Evolutionary conservation across 2,329 filamentous ascomycete species (phyloP).

Genomic region (Phaeosphaeria sp.): DNA sequence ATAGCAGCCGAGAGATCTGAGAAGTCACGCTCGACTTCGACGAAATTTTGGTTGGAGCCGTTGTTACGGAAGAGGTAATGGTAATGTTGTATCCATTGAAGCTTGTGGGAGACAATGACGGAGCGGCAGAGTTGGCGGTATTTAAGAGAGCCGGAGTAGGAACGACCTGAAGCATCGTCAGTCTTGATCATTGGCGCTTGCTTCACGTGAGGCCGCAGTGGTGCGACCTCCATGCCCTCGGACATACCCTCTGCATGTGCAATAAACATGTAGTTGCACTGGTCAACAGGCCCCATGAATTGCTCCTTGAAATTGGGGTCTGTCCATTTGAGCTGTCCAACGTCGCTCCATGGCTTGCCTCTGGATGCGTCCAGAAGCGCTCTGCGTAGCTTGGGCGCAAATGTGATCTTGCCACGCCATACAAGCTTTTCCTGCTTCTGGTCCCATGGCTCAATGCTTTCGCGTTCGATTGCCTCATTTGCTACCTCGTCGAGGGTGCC

Average conservation of each 20-base stretch:
- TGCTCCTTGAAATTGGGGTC: slow-evolving; percentile 45
- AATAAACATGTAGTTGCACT: slow-evolving; percentile 63
- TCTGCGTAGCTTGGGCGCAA: slow-evolving; percentile 38
- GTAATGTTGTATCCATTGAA: slow-evolving; percentile 45
- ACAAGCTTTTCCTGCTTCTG: slow-evolving; percentile 42
- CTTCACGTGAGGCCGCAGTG: neutral
- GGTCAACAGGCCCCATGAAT: slow-evolving; percentile 58
- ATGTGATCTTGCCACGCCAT: slow-evolving; percentile 42
- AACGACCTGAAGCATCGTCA: slow-evolving; percentile 28
- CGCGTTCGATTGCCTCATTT: slow-evolving; percentile 32
- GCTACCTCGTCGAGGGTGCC: slow-evolving; percentile 38
- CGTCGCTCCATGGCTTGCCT: slow-evolving; percentile 42
- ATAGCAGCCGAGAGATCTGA: slow-evolving; percentile 36
- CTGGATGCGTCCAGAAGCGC: slow-evolving; percentile 36
- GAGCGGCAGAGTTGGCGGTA: slow-evolving; percentile 60
- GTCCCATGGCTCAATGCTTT: slow-evolving; percentile 38
- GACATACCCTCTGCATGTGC: slow-evolving; percentile 60
- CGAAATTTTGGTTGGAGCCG: slow-evolving; percentile 42
- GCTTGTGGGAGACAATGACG: slow-evolving; percentile 43
- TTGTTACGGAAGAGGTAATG: slow-evolving; percentile 38
- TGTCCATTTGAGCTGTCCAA: slow-evolving; percentile 38
- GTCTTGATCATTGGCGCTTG: slow-evolving; percentile 18
- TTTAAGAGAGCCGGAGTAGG: slow-evolving; percentile 61
- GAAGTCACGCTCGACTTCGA: slow-evolving; percentile 45
- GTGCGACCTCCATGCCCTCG: neutral